Evolutionary conservation across 352 stramenopile genomes (phyloP), one percentile per base, ranked within the genome.

Genomic region (Elongisporangium prolatum): DNA sequence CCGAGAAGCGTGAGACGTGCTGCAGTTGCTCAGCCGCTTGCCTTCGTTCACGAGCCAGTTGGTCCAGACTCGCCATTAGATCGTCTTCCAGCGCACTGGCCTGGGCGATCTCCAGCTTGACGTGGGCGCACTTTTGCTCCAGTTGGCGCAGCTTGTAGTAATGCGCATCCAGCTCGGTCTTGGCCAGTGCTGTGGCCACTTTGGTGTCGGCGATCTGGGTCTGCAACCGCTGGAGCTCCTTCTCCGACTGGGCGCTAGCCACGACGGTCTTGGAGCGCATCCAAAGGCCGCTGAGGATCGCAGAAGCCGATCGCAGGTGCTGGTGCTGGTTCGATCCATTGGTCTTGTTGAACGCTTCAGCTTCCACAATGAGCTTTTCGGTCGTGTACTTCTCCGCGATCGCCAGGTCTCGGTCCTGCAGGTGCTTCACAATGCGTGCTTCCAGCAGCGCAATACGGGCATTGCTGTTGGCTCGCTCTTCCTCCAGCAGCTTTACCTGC

Each of bases 301-400:
- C 44, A 59, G 28, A 34, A 67, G 40, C 16, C 71, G 25, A 48
- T 64, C 59, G 53, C 68, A 51, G 17, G 28, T 40, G n/a, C n/a
- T n/a, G 28, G 64, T 22, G 64, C 37, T 47, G 55, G 28, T 20
- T 56, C 54, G 21, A 65, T 50, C 34, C 54, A 60, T 28, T 71
- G 64, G 16, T 34, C 14, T 37, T 66, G 66, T 86, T 88, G 58
- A 80, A 88, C 17, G 64, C 63, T 53, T 88, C 78, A 9, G 77
- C 68, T 21, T 91, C 78, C 40, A 69, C 65, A 50, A 89, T 88
- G 55, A 88, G 70, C 59, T 84, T 76, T 54, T 89, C 69, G 1
- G 73, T 87, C 8, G 78, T 88, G 59, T 88, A 91, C 22, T 75
- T 84, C 51, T 91, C 77, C 5, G 77, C 77, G 24, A 91, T 91